Evolutionary conservation across 1,284 basidiomycete species (phyloP).

Genomic region (Athelia psychrophila): DNA sequence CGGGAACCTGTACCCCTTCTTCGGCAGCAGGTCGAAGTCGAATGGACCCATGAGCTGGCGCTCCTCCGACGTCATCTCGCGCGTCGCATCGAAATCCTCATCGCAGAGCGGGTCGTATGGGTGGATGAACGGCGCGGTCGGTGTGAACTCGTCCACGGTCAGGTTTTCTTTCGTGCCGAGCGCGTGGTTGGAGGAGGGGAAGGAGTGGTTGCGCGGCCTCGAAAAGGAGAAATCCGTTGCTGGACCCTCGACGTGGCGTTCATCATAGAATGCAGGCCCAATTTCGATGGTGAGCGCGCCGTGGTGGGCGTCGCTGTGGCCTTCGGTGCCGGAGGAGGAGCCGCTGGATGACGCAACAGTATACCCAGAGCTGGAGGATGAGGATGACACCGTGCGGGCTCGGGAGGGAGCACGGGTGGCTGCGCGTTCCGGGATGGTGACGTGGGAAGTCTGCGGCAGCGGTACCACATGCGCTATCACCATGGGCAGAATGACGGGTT

Average conservation of each 20-base stretch:
- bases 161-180: background rate
- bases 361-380: constrained; percentile 21
- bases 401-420: constrained; percentile 18
- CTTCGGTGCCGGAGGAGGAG: constrained; percentile 11
- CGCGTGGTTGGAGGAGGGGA: background rate
- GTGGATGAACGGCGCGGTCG: constrained; percentile 57
- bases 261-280: constrained; percentile 62
- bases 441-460: constrained; percentile 13
- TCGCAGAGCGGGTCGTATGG: constrained; percentile 40
- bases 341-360: constrained; percentile 17
- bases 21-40: constrained; percentile 57
- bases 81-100: constrained; percentile 24
- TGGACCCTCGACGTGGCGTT: constrained; percentile 52
- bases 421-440: constrained; percentile 21
- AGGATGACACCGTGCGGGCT: constrained; percentile 18
- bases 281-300: constrained; percentile 46
- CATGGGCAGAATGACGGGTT: constrained; percentile 10
- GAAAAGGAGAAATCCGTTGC: constrained; percentile 36
- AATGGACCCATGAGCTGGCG: constrained; percentile 46
- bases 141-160: constrained; percentile 22
- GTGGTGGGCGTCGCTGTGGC: constrained; percentile 13
- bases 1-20: background rate
- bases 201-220: background rate
- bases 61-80: constrained; percentile 23
- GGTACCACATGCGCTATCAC: constrained; percentile 11